These are phyloP conservation scores for Rhizodiscina lignyota DNA, from an alignment of 495 filamentous ascomycete genomes.

Conservation along the genomic window DNA sequence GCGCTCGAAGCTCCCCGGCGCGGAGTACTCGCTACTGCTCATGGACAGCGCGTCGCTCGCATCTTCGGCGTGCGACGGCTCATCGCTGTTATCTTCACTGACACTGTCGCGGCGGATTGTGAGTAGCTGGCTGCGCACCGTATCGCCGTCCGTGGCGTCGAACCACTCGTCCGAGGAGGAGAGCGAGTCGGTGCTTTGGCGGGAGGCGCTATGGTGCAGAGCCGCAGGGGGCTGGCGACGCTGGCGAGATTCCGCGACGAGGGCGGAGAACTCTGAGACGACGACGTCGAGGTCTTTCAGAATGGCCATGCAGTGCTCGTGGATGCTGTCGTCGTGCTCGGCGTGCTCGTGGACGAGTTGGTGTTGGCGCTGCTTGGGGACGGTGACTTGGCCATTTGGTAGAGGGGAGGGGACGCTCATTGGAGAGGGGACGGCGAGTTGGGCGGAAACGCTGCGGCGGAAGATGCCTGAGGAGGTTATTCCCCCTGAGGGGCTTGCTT, in stretches of 20 bases:
- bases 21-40: constrained; percentile 40
- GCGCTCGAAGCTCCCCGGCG: constrained; percentile 20
- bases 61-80: constrained; percentile 8
- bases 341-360: constrained; percentile 9
- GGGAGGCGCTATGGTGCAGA: constrained; percentile 36
- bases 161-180: constrained; percentile 80
- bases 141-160: constrained; percentile 55
- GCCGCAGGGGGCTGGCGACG: constrained; percentile 42
- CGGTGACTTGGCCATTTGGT: constrained; percentile 20
- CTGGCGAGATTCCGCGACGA: constrained; percentile 63
- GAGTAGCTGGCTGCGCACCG: constrained; percentile 48
- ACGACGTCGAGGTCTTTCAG: constrained; percentile 70
- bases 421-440: constrained; percentile 41
- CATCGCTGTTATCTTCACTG: constrained; percentile 27
- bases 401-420: constrained; percentile 10
- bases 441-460: constrained; percentile 31
- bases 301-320: constrained; percentile 64
- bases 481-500: constrained; percentile 20
- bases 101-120: constrained; percentile 49
- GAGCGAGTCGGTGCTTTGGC: constrained; percentile 61
- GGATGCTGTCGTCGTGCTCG: constrained; percentile 39
- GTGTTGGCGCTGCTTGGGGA: constrained; percentile 23
- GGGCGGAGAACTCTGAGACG: constrained; percentile 59
- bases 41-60: constrained; percentile 43
- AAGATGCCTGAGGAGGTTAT: constrained; percentile 12